phyloP scores from a whole-genome alignment of 2,329 filamentous ascomycete genomes.

The Clonostachys solani region DNA sequence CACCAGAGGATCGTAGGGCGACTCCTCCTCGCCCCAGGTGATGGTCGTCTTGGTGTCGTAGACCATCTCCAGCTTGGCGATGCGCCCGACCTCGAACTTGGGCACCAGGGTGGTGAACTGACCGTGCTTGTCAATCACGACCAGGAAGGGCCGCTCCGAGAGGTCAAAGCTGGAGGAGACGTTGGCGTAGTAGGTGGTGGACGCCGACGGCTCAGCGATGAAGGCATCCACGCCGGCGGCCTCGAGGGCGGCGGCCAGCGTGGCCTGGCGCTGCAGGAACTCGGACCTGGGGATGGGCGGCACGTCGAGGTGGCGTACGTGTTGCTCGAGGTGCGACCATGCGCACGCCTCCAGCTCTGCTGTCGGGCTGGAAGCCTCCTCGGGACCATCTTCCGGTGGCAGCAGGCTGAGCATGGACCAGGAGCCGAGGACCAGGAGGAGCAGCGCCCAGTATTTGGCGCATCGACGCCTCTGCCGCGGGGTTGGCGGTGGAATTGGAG shows the following conservation, averaged over 20 bases:
- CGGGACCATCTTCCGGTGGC: too few species aligned
- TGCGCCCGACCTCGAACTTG: slow-evolving; percentile 56
- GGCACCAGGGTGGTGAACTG: slow-evolving; percentile 47
- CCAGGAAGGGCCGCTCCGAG: slow-evolving; percentile 44
- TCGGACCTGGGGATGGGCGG: slow-evolving; percentile 41
- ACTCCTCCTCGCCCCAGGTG: slow-evolving; percentile 40
- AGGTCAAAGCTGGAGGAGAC: slow-evolving; percentile 47
- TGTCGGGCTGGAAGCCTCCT: too few species aligned
- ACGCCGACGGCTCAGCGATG: slow-evolving; percentile 59
- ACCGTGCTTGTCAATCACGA: slow-evolving; percentile 32
- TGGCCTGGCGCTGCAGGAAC: slow-evolving; percentile 49
- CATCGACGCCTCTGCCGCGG: too few species aligned
- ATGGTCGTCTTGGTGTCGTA: slow-evolving; percentile 23
- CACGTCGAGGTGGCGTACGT: too few species aligned
- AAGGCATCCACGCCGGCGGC: slow-evolving; percentile 51
- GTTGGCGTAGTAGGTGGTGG: slow-evolving; percentile 61
- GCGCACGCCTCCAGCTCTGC: too few species aligned
- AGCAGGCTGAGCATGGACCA: too few species aligned
- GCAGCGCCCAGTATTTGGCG: too few species aligned
- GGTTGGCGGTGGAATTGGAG: too few species aligned
- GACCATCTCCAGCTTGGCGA: slow-evolving; percentile 40
- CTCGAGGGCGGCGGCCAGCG: slow-evolving; percentile 50
- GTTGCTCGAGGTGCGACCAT: too few species aligned
- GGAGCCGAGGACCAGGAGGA: too few species aligned
- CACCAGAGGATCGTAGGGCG: slow-evolving; percentile 39